Base-by-base conservation (phyloP, 2,329 filamentous ascomycete genomes). In the Fusarium armeniacum region DNA sequence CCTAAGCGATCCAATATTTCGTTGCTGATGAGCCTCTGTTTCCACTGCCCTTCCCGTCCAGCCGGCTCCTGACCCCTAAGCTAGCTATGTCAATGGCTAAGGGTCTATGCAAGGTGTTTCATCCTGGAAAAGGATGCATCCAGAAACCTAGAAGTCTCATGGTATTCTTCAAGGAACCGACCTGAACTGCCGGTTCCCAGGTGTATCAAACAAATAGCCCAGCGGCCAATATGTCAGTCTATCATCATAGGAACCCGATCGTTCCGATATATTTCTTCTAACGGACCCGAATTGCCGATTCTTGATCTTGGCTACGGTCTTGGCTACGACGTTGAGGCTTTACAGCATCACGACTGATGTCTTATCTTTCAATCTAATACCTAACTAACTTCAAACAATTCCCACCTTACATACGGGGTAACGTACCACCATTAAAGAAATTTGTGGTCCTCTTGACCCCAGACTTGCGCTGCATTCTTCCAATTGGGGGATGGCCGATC, bases 401-500 rank as follows among this genome's bases (percentile, higher is more conserved):
- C 62, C 63, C 51, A 52, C 54, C 58, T 58, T 51, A 68, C 36
- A 50, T 32, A 40, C 36, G 36, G 36, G n/a, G 36, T 40, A 36
- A 24, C 28, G 49, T 40, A 28, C 46, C 28, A 43, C 38, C 33
- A 45, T 38, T 64, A 49, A 45, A 58, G 45, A 32, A 22, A 44
- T 49, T 38, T n/a, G 54, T 58, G 59, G 61, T 43, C 32, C 54
- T 53, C 43, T 62, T 50, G 38, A 62, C 45, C 59, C 58, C 68
- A 67, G 64, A 50, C 62, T 60, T 68, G 65, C 56, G 65, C 58
- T 60, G 59, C 55, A 58, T 71, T 57, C 54, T 58, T 68, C 61
- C 50, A 73, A 58, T 69, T 75, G 65, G 73, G 73, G 67, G 61
- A 58, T 20, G 47, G 69, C 64, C 56, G 70, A 67, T 58, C 73